Evolutionary conservation across 768 basidiomycete species (phyloP).

Genomic region (Coprinopsis strossmayeri): DNA sequence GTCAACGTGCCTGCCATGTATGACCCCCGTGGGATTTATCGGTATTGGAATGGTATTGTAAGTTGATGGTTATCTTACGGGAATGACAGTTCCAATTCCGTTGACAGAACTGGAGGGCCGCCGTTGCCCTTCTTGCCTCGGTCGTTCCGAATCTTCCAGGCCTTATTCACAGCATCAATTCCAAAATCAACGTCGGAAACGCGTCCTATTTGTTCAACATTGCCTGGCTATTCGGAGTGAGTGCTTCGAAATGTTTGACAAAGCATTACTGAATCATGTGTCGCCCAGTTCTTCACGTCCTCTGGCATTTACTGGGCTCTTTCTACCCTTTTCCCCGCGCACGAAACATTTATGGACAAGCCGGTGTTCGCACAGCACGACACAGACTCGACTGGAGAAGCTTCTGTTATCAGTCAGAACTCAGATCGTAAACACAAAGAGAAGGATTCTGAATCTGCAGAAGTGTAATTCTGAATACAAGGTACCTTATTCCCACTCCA

Average conservation of each 20-base stretch:
- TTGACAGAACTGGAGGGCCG: conserved; percentile 75
- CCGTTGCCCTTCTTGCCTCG: conserved; percentile 58
- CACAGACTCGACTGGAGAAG: neutral
- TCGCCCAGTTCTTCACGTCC: conserved; percentile 32
- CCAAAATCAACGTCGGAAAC: conserved; percentile 54
- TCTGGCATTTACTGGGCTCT: conserved; percentile 28
- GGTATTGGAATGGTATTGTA: conserved; percentile 71
- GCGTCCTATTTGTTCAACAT: conserved; percentile 56
- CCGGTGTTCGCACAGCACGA: conserved; percentile 25
- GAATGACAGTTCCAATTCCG: neutral
- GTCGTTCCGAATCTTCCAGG: conserved; percentile 74
- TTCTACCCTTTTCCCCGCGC: conserved; percentile 33
- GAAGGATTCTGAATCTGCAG: neutral
- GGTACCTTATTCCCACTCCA: too few relatives aligned
- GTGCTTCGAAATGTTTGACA: conserved; percentile 16
- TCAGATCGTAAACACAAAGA: neutral
- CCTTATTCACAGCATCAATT: conserved; percentile 67
- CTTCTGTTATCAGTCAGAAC: neutral
- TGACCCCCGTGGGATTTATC: conserved; percentile 68
- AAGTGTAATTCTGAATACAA: neutral
- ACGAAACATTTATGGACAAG: conserved; percentile 33
- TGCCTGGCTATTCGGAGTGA: conserved; percentile 71
- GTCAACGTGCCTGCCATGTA: conserved; percentile 87
- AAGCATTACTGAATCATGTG: neutral
- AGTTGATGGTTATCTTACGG: conserved; percentile 5